These are phyloP conservation scores for Candida ortonii DNA, from an alignment of 805 yeast genomes.

Conservation along the genomic window DNA sequence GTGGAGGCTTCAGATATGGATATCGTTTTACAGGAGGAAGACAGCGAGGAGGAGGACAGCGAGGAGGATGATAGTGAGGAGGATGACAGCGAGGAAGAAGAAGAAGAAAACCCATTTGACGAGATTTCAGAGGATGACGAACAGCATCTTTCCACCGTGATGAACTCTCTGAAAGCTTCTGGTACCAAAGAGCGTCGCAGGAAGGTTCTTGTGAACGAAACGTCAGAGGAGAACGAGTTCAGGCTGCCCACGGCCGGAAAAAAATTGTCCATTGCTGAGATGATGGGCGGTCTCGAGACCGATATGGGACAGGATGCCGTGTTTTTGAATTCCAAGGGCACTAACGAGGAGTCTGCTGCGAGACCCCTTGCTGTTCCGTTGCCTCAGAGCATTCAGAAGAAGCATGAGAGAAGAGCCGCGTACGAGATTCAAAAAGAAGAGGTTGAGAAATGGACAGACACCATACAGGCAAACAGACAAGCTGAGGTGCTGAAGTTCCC, in stretches of 20 bases:
- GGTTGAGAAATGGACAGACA: conserved; percentile 84
- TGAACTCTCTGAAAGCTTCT: conserved; percentile 38
- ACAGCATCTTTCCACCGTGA: conserved; percentile 49
- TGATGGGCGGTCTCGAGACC: conserved; percentile 62
- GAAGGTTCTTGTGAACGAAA: conserved; percentile 49
- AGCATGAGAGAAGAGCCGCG: conserved; percentile 86
- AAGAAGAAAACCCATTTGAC: conserved; percentile 27
- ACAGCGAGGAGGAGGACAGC: conserved; percentile 21
- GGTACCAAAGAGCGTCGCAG: conserved; percentile 36
- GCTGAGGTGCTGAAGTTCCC: conserved; percentile 87
- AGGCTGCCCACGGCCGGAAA: conserved; percentile 59
- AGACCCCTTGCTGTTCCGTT: conserved; percentile 73
- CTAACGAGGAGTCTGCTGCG: conserved; percentile 9
- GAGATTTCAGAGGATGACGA: conserved; percentile 29
- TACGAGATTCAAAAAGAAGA: conserved; percentile 85
- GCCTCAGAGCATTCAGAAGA: conserved; percentile 80
- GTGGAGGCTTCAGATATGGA: conserved; percentile 24
- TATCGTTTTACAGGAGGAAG: conserved; percentile 30
- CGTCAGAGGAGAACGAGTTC: conserved; percentile 65
- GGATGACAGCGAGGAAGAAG: conserved; percentile 24
- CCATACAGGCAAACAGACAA: conserved; percentile 70
- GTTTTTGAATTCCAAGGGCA: conserved; percentile 30
- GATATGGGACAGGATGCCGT: conserved; percentile 52
- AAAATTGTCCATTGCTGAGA: conserved; percentile 65
- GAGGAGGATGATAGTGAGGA: conserved; percentile 24